Evolutionary conservation across 192 early-diverging fungal species (phyloP), one percentile per base, ranked within the genome.

Genomic region (Rhizophlyctis rosea): DNA sequence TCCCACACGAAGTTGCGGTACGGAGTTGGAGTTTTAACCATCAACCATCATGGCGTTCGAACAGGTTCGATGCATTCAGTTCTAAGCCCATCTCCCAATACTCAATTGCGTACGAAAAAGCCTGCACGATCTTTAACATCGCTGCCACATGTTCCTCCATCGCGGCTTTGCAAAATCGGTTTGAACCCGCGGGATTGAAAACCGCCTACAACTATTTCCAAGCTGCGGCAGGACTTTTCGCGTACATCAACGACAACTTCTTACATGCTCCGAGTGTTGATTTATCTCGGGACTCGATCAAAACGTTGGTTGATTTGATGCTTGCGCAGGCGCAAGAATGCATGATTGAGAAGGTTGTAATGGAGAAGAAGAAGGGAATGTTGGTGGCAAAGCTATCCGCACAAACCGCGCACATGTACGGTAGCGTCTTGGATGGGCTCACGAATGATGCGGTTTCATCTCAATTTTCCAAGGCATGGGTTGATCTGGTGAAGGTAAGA

Each of bases 241-340:
- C 86, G 35, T 98, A 90, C 70, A 97, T 99, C 76, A 96, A 91
- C 74, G 93, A 99, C 62, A 99, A 95, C 75, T 99, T 99, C 72
- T 74, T 97, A 55, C 96, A 99, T 65, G 92, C 96, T 24, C 96
- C 96, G 0, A 93, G 91, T 5, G 77, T 86, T 2, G 96, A 99
- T 73, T 70, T 99, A 47, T 90, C 92, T 58, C 80, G 91, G 30
- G 94, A 96, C 47, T 89, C 91, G 1, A 88, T 96, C 55, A 94
- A 91, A 56, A 77, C 89, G 50, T 70, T 99, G 16, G 79, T 80
- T 23, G 81, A 90, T 32, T 75, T 95, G 52, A 95, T 95, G 94
- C 75, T 98, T 34, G 91, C 89, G 0, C 95, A 97, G 74, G 93
- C 94, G 0, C 96, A 99, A 62, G 96, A 99, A 70, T 87, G 89